Percentiles rank a stretch among this genome's conserved stretches.
These are phyloP conservation scores for Pelargonium australe DNA, from an alignment of 441 rosid species.

Conservation along the genomic window DNA sequence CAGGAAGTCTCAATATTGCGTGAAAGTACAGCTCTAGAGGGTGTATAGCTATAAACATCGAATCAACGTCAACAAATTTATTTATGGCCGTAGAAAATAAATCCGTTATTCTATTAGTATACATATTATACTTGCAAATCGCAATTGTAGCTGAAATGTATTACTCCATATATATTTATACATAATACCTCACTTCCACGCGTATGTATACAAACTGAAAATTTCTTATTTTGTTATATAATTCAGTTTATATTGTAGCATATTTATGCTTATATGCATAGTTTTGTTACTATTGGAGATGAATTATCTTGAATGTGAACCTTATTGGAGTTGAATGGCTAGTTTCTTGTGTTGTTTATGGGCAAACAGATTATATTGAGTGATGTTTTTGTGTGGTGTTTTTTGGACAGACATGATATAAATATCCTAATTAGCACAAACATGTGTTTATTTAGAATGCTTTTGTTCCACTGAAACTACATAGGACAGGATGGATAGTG, in stretches of 20 bases:
- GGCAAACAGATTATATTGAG: background rate
- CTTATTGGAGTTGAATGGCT: too few species aligned
- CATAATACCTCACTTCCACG: too few species aligned
- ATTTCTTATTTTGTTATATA: background rate
- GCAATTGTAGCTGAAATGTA: background rate
- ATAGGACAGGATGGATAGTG: too few species aligned
- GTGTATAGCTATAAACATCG: constrained; percentile 15
- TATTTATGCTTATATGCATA: background rate
- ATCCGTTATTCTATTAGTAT: background rate
- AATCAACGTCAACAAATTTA: constrained; percentile 6
- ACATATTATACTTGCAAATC: constrained; percentile 8
- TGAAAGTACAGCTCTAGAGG: constrained; percentile 31
- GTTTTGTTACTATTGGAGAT: background rate
- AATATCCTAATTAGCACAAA: background rate
- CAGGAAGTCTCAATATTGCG: constrained; percentile 49
- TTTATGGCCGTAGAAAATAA: background rate
- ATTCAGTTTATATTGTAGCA: background rate
- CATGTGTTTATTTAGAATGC: background rate
- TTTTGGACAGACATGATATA: background rate
- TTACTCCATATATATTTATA: too few species aligned
- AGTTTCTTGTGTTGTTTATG: background rate
- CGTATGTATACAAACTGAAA: background rate
- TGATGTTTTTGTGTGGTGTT: background rate
- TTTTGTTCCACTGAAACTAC: background rate
- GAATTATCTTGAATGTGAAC: background rate